Evolutionary conservation across 805 yeast species (phyloP).

Genomic region (Kuraishia molischiana): DNA sequence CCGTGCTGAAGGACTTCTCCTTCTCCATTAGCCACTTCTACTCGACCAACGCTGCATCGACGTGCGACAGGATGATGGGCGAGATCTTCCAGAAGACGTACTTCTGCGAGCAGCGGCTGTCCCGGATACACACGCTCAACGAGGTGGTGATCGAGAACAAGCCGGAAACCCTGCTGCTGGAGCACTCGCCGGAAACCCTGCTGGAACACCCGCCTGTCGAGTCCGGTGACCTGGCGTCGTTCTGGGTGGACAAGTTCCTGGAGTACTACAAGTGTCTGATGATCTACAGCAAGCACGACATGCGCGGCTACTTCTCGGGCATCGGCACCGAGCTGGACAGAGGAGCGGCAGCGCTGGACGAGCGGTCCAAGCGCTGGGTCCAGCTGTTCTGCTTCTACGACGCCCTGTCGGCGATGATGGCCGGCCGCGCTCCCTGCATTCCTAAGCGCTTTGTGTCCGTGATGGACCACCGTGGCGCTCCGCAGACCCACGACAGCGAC

Average conservation of each 20-base stretch:
- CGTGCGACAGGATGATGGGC: not conserved
- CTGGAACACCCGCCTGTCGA: no score
- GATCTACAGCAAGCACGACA: not conserved
- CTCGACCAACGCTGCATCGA: not conserved
- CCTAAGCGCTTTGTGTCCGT: no score
- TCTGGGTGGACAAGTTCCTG: not conserved
- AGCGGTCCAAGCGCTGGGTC: no score
- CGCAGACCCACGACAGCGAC: not conserved
- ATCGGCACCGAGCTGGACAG: no score
- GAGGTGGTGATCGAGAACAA: not conserved
- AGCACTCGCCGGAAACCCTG: not conserved
- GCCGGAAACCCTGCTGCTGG: not conserved
- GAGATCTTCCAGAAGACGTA: not conserved
- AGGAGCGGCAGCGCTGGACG: no score
- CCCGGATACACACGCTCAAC: not conserved
- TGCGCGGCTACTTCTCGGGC: no score
- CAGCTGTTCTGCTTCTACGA: not conserved
- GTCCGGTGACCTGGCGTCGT: not conserved
- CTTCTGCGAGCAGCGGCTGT: not conserved
- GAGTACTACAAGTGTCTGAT: not conserved
- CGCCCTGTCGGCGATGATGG: slow-evolving; percentile 1
- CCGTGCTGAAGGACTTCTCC: not conserved
- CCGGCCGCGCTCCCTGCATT: not conserved
- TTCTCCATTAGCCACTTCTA: not conserved
- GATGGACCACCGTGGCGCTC: no score